phyloP scores from a whole-genome alignment of 352 stramenopile genomes.

The Pythium folliculosum region DNA sequence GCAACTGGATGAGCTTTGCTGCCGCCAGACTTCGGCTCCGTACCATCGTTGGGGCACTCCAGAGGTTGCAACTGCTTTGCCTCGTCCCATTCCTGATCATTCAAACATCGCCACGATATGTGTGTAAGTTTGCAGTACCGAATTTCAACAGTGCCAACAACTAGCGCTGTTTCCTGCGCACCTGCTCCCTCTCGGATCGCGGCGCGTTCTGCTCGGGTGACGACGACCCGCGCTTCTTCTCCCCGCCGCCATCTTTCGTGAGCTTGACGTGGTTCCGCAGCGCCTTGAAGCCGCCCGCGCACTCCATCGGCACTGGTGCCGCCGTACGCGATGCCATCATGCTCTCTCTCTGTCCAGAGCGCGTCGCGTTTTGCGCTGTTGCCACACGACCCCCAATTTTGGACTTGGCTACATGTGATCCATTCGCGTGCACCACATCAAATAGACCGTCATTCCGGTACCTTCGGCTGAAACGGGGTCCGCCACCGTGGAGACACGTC shows the following conservation, averaged over 20 bases:
- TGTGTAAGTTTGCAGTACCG: not conserved
- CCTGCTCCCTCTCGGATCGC: slow-evolving; percentile 7
- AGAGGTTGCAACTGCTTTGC: slow-evolving; percentile 6
- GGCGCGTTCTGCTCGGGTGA: not conserved
- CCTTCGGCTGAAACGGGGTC: too few species aligned
- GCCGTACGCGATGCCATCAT: not conserved
- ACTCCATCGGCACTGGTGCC: slow-evolving; percentile 21
- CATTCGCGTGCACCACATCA: slow-evolving; percentile 1
- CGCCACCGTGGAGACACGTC: not conserved
- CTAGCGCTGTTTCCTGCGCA: not conserved
- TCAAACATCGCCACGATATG: not conserved
- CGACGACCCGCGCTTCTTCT: not conserved
- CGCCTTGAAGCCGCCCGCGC: slow-evolving; percentile 38
- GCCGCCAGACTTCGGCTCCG: not conserved
- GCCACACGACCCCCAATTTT: not conserved
- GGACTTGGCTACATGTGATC: slow-evolving; percentile 6
- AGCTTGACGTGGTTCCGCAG: slow-evolving; percentile 45
- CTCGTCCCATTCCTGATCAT: slow-evolving; percentile 11
- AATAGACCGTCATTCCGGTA: not conserved
- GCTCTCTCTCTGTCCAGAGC: too few species aligned
- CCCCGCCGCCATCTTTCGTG: slow-evolving; percentile 21
- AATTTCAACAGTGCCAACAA: not conserved
- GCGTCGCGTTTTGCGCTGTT: too few species aligned
- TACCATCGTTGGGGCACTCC: slow-evolving; percentile 20
- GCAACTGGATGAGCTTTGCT: not conserved